Evolutionary conservation across 768 basidiomycete genomes (phyloP).

Genomic region (Lentinus brumalis): DNA sequence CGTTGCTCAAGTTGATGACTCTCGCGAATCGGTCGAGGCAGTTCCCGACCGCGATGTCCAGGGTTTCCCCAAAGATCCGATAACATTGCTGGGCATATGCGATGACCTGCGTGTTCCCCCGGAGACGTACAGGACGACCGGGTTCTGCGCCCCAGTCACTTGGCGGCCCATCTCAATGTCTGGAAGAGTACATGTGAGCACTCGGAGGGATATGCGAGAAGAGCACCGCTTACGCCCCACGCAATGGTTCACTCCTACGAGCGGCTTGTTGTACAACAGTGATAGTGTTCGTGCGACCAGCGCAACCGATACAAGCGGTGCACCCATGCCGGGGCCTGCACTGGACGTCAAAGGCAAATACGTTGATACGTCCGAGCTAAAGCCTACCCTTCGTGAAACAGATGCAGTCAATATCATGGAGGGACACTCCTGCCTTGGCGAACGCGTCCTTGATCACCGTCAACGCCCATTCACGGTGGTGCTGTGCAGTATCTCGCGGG

Average conservation of each 20-base stretch:
- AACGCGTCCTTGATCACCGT: slow-evolving; percentile 80
- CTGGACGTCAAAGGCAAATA: not conserved
- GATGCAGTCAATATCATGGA: slow-evolving; percentile 89
- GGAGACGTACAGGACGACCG: slow-evolving; percentile 96
- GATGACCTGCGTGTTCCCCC: slow-evolving; percentile 98
- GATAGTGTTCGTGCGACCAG: slow-evolving; percentile 91
- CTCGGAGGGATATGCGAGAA: too few species aligned
- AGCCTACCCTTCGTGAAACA: slow-evolving; percentile 91
- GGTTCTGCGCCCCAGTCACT: slow-evolving; percentile 92
- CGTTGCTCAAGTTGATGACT: slow-evolving; percentile 92
- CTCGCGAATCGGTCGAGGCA: slow-evolving; percentile 97
- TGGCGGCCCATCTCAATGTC: slow-evolving; percentile 99
- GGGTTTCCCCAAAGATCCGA: slow-evolving; percentile 97
- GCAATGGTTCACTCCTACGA: slow-evolving; percentile 99
- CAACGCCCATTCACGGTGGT: slow-evolving; percentile 92
- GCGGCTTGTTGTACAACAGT: slow-evolving; percentile 84
- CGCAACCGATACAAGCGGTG: slow-evolving; percentile 92
- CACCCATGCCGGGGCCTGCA: slow-evolving; percentile 98
- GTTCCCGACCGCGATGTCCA: slow-evolving; percentile 99
- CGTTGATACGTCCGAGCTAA: not conserved
- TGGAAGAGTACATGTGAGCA: slow-evolving; percentile 33
- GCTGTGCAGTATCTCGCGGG: slow-evolving; percentile 92
- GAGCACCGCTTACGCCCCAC: slow-evolving; percentile 76
- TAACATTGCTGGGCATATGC: slow-evolving; percentile 98
- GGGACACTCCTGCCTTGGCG: slow-evolving; percentile 61